Evolutionary conservation across 2,329 filamentous ascomycete species (phyloP), one percentile per base, ranked within the genome.

Genomic region (Akanthomyces lecanii): DNA sequence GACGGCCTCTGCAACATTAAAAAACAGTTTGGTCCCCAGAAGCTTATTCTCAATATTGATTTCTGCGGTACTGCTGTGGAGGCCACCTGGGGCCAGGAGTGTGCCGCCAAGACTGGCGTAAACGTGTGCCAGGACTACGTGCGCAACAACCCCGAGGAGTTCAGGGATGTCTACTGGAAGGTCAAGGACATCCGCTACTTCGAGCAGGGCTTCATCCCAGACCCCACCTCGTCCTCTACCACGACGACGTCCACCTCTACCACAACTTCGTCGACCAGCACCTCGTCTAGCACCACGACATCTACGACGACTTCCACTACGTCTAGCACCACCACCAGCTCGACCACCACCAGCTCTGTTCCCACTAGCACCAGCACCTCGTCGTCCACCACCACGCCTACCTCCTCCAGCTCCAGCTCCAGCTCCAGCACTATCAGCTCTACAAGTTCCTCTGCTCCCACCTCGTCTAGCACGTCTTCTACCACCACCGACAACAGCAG

Each of bases 151-250:
- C 75, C 78, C 0, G 44, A 60, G 1, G 74, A 69, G 40, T 81
- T 77, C 59, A 62, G 65, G 33, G 68, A 79, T n/a, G 71, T 73
- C 40, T 71, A 74, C 73, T 71, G 82, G 77, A 64, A 84, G 74
- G 70, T 88, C 78, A 67, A 73, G 68, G 74, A 76, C 53, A 75
- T 76, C 44, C 73, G 74, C 14, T 69, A 72, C 67, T 76, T 75
- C 55, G 66, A 65, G 63, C 65, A 69, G 30, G 61, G 62, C 18
- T 61, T 47, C 55, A 53, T 60, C 30, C 44, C 63, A 1, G 61
- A 63, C 14, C 33, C 60, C 71, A 71, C 67, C 36, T 71, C 68
- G 62, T 69, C 56, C 50, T 68, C 68, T 40, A 65, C 65, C 23
- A 63, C 58, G 6, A 58, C 64, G 2, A 58, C 63, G 33, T 63